Evolutionary conservation across 257 asterid genomes (phyloP).

Genomic region (Plectranthus barbatus): DNA sequence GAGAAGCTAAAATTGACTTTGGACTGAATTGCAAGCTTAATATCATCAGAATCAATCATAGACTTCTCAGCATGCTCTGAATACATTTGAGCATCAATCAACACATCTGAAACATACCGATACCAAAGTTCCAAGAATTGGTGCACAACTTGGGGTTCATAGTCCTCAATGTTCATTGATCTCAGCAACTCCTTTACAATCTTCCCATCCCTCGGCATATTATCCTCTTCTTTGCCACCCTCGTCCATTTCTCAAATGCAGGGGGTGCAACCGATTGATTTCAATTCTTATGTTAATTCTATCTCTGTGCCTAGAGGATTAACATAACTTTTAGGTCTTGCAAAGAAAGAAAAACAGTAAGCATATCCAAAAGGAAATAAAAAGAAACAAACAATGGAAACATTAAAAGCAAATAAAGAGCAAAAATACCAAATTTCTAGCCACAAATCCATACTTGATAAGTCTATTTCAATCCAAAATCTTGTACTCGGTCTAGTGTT

Average conservation of each 20-base stretch:
- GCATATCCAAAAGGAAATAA: not conserved
- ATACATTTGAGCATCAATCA: conserved; percentile 73
- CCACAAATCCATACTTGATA: not conserved
- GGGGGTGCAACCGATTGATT: not conserved
- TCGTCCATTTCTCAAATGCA: conserved; percentile 44
- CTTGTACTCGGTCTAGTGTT: not conserved
- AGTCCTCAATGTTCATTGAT: conserved; percentile 76
- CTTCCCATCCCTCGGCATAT: conserved; percentile 83
- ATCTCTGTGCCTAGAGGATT: not conserved
- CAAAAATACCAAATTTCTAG: not conserved
- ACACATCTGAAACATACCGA: conserved; percentile 62
- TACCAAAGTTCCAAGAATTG: conserved; percentile 80
- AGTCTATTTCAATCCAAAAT: not conserved
- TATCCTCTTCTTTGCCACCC: conserved; percentile 55
- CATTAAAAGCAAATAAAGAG: too few relatives aligned
- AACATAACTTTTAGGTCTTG: not conserved
- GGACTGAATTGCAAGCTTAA: conserved; percentile 80
- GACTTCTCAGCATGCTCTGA: conserved; percentile 84
- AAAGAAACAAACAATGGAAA: too few relatives aligned
- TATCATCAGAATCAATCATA: conserved; percentile 66
- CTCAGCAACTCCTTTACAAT: conserved; percentile 67
- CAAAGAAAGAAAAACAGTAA: not conserved
- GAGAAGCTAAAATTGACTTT: conserved; percentile 88
- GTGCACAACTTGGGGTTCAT: conserved; percentile 77
- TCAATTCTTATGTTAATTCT: not conserved